These are phyloP conservation scores for Puccinia coronata DNA, from an alignment of 1,284 basidiomycete species.

Conservation along the genomic window DNA sequence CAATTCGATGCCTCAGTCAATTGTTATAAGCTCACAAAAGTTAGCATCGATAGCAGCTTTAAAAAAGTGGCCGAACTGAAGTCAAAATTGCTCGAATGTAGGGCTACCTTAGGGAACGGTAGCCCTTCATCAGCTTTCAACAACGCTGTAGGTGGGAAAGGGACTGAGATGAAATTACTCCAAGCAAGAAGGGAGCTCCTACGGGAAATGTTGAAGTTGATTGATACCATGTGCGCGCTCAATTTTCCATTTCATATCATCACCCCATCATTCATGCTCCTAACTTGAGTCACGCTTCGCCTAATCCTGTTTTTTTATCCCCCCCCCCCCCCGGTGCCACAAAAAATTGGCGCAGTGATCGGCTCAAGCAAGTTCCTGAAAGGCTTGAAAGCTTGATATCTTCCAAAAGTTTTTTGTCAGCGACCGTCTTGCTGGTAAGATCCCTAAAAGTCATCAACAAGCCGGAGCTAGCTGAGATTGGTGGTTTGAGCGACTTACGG, in stretches of 20 bases:
- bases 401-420: slow-evolving; percentile 88
- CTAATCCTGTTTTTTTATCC: not conserved
- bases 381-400: slow-evolving; percentile 89
- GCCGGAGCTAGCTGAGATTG: slow-evolving; percentile 88
- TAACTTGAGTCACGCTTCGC: slow-evolving; percentile 38
- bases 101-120: slow-evolving; percentile 31
- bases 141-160: slow-evolving; percentile 37
- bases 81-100: slow-evolving; percentile 39
- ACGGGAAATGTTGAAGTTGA: slow-evolving; percentile 48
- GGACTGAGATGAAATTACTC: slow-evolving; percentile 44
- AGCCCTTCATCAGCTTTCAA: slow-evolving; percentile 27
- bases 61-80: slow-evolving; percentile 45
- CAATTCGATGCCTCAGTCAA: slow-evolving; percentile 86
- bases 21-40: slow-evolving; percentile 66
- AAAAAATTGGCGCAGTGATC: slow-evolving; percentile 66
- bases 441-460: slow-evolving; percentile 89
- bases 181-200: slow-evolving; percentile 43
- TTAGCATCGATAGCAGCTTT: slow-evolving; percentile 30
- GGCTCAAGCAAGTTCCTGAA: slow-evolving; percentile 87
- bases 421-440: slow-evolving; percentile 80
- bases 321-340: not conserved
- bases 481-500: slow-evolving; percentile 84
- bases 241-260: not conserved
- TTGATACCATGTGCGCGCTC: slow-evolving; percentile 50
- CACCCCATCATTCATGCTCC: not conserved